These are phyloP conservation scores for Trichoderma cornu-damae DNA, from an alignment of 2,329 filamentous ascomycete species.

Conservation along the genomic window DNA sequence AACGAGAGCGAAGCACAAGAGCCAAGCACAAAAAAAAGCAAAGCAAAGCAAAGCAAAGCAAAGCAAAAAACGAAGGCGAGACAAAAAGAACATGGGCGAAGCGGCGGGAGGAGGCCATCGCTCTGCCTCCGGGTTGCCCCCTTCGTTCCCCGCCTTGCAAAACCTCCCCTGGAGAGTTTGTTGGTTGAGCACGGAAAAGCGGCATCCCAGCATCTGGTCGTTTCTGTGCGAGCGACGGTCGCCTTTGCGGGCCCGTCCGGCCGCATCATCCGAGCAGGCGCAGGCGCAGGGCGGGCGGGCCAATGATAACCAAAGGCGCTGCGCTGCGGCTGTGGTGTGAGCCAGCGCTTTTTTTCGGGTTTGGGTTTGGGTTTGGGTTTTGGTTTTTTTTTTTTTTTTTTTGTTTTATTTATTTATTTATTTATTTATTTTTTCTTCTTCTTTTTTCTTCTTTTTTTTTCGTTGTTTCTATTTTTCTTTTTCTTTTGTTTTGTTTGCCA, in stretches of 20 bases:
- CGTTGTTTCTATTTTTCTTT: too few relatives aligned
- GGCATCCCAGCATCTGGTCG: slow-evolving; percentile 17
- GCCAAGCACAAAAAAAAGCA: too few relatives aligned
- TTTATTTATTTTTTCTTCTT: too few relatives aligned
- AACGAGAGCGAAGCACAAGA: too few relatives aligned
- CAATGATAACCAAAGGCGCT: slow-evolving; percentile 7
- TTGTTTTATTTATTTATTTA: too few relatives aligned
- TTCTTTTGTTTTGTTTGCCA: too few relatives aligned
- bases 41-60: too few relatives aligned
- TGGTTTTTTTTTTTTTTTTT: too few relatives aligned
- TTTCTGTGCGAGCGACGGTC: slow-evolving; percentile 14
- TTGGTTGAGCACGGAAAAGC: slow-evolving; percentile 16
- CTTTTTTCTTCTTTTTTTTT: too few relatives aligned
- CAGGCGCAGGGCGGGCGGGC: not conserved
- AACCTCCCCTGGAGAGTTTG: not conserved
- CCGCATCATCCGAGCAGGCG: slow-evolving; percentile 17
- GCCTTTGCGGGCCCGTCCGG: slow-evolving; percentile 18
- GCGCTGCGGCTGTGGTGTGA: not conserved
- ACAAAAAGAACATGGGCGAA: not conserved
- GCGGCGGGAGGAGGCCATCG: not conserved
- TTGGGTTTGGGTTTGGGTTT: too few relatives aligned
- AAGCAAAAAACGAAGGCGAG: not conserved
- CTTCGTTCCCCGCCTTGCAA: slow-evolving; percentile 12
- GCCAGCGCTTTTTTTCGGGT: too few relatives aligned
- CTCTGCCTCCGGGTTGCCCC: not conserved